A percentile compares a stretch with the other conserved stretches of the same genome.
Conservation (phyloP, 2,329 filamentous ascomycete species). For the Diplodia scrobiculata region DNA sequence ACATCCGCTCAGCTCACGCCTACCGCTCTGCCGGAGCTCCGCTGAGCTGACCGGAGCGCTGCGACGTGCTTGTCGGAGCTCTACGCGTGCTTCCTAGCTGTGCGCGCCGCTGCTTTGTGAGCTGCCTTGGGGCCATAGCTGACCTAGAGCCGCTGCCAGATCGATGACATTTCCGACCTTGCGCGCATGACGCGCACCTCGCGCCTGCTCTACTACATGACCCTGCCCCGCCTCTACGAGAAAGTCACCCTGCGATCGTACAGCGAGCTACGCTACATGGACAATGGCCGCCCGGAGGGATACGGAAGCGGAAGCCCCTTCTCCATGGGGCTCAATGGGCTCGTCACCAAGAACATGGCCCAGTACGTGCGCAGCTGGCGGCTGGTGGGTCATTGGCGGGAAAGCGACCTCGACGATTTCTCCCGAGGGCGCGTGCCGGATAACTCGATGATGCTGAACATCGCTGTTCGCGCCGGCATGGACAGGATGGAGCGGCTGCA, state of each 20-base stretch:
- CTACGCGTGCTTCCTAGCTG: background rate
- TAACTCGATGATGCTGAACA: constrained; percentile 65
- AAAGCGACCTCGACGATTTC: constrained; percentile 60
- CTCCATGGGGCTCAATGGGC: constrained; percentile 63
- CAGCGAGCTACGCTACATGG: constrained; percentile 59
- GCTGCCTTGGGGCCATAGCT: constrained; percentile 1
- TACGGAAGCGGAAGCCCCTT: constrained; percentile 66
- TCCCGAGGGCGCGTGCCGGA: constrained; percentile 63
- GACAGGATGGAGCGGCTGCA: constrained; percentile 61
- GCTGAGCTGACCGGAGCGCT: background rate
- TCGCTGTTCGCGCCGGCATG: constrained; percentile 60
- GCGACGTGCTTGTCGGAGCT: constrained; percentile 1
- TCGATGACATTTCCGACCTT: constrained; percentile 61
- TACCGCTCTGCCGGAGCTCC: constrained; percentile 1
- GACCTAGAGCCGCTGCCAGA: constrained; percentile 41
- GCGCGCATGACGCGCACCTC: constrained; percentile 63
- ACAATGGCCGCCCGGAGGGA: constrained; percentile 59
- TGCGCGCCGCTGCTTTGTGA: constrained; percentile 2
- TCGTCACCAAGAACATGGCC: constrained; percentile 60
- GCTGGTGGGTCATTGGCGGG: constrained; percentile 60
- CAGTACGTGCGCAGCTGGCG: constrained; percentile 57
- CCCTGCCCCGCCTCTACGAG: constrained; percentile 62
- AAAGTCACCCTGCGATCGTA: constrained; percentile 60
- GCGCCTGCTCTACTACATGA: constrained; percentile 66
- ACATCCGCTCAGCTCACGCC: constrained; percentile 2